Conservation (phyloP, 495 filamentous ascomycete species). For the Rhypophila decipiens region DNA sequence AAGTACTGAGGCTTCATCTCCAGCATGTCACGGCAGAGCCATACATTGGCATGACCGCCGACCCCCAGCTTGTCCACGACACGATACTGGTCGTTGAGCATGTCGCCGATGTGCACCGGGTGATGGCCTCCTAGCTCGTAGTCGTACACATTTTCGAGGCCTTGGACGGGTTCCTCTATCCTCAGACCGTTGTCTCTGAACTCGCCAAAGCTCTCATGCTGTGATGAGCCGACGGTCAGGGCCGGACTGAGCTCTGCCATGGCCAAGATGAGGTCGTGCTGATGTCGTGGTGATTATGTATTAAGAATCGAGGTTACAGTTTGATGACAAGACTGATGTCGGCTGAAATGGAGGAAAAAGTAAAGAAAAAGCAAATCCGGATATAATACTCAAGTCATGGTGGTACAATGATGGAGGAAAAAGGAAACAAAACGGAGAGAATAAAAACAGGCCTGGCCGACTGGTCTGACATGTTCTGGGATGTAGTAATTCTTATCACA, state of each 20-base stretch:
- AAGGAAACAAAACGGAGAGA: too few species aligned
- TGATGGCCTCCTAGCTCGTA: slow-evolving; percentile 30
- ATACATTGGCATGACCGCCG: slow-evolving; percentile 30
- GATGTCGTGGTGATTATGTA: neutral
- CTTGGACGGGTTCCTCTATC: slow-evolving; percentile 1
- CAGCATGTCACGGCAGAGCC: slow-evolving; percentile 25
- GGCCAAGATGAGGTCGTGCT: neutral
- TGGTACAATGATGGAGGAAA: too few species aligned
- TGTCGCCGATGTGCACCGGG: slow-evolving; percentile 33
- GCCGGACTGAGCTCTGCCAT: slow-evolving; percentile 1
- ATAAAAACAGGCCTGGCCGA: too few species aligned
- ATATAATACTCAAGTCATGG: too few species aligned
- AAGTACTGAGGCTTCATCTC: slow-evolving; percentile 13
- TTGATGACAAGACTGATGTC: too few species aligned
- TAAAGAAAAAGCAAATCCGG: neutral
- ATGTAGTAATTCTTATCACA: too few species aligned
- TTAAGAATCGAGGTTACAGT: too few species aligned
- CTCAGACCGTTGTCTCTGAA: slow-evolving; percentile 6
- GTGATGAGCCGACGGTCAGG: neutral
- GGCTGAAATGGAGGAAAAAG: neutral
- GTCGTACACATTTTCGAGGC: slow-evolving; percentile 21
- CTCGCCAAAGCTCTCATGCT: slow-evolving; percentile 6
- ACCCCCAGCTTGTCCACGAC: slow-evolving; percentile 37
- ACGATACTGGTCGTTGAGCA: slow-evolving; percentile 26
- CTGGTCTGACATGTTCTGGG: too few species aligned